Percentiles rank a stretch among this genome's conserved stretches.
phyloP scores from a whole-genome alignment of 805 yeast species.

The Monosporozyma unispora region DNA sequence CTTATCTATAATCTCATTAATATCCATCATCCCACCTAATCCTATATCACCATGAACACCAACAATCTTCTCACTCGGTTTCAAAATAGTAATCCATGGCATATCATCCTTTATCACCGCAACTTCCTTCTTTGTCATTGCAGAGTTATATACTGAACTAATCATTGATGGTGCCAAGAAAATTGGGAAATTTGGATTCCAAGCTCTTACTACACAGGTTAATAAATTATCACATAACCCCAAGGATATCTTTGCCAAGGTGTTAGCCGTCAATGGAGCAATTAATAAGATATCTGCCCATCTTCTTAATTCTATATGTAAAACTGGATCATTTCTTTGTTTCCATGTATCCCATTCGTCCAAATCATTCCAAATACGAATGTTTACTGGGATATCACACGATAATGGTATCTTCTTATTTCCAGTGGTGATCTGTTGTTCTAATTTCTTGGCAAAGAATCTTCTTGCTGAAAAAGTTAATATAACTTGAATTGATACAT shows the following conservation, averaged over 20 bases:
- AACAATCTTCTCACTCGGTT: conserved; percentile 89
- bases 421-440: background rate
- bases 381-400: conserved; percentile 53
- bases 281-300: conserved; percentile 94
- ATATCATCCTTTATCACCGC: conserved; percentile 73
- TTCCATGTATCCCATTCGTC: conserved; percentile 96
- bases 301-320: conserved; percentile 87
- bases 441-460: conserved; percentile 33
- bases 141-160: conserved; percentile 81
- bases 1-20: conserved; percentile 86
- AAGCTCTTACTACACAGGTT: conserved; percentile 85
- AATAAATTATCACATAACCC: conserved; percentile 90
- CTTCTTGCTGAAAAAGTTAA: conserved; percentile 81
- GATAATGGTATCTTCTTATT: conserved; percentile 33
- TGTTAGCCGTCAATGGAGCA: conserved; percentile 93
- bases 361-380: conserved; percentile 82
- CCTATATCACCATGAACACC: conserved; percentile 95
- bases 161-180: conserved; percentile 94
- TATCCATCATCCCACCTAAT: conserved; percentile 99
- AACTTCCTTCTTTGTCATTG: conserved; percentile 78
- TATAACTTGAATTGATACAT: conserved; percentile 75
- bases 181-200: conserved; percentile 90
- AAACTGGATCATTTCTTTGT: conserved; percentile 75
- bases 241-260: conserved; percentile 77
- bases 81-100: conserved; percentile 91